A percentile compares a stretch with the other conserved stretches of the same genome.
phyloP scores from a whole-genome alignment of 1,284 basidiomycete genomes.

The Trichosporon coremiiforme region DNA sequence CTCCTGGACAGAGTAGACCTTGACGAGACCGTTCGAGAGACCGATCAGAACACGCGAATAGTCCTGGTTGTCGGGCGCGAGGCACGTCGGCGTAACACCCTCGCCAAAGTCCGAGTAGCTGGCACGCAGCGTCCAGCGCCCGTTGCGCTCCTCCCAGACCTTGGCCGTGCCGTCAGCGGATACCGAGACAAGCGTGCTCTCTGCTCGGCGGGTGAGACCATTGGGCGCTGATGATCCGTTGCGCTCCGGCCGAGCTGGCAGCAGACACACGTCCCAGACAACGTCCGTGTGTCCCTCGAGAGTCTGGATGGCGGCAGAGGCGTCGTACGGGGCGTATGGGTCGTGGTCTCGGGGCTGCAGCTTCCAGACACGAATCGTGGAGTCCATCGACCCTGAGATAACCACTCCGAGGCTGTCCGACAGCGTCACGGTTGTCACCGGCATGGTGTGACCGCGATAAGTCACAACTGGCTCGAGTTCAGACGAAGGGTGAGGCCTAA shows the following conservation, averaged over 20 bases:
- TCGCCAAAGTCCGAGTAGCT: constrained; percentile 36
- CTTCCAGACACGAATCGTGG: constrained; percentile 85
- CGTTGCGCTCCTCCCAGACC: constrained; percentile 69
- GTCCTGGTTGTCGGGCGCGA: constrained; percentile 58
- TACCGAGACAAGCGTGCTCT: constrained; percentile 75
- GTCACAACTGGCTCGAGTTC: constrained; percentile 90
- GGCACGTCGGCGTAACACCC: constrained; percentile 68
- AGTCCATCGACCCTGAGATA: constrained; percentile 90
- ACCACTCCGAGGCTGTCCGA: constrained; percentile 73
- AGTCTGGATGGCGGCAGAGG: constrained; percentile 71
- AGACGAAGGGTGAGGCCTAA: constrained; percentile 47
- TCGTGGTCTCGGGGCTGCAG: constrained; percentile 71
- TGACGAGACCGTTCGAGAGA: constrained; percentile 85
- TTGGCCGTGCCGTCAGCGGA: constrained; percentile 90
- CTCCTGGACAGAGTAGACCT: constrained; percentile 83
- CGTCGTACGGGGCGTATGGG: constrained; percentile 83
- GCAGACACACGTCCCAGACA: constrained; percentile 83
- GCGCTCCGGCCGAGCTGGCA: constrained; percentile 40
- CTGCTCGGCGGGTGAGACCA: constrained; percentile 20
- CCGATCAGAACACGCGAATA: constrained; percentile 65
- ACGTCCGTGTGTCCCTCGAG: constrained; percentile 91
- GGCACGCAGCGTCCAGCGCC: constrained; percentile 36
- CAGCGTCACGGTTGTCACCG: constrained; percentile 87
- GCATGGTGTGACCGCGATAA: constrained; percentile 85
- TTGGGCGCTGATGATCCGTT: not conserved